A percentile compares a stretch with the other conserved stretches of the same genome.
These are phyloP conservation scores for Litsea cubeba DNA, from an alignment of 164 flowering plant species.

Conservation along the genomic window DNA sequence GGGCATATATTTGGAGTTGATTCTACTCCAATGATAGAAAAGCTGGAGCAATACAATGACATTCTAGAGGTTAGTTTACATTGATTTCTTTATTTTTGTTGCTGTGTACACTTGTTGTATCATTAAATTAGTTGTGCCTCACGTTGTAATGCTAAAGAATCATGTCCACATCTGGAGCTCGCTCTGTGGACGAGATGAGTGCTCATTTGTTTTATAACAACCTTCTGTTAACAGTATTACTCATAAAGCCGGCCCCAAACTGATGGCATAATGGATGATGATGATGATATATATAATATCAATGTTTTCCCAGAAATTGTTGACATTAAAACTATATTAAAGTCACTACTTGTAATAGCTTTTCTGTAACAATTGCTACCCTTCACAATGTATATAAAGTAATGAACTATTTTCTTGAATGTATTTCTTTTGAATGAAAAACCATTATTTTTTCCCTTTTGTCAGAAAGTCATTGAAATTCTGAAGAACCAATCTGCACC, in stretches of 20 bases:
- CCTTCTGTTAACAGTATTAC: not conserved
- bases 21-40: conserved; percentile 79
- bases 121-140: not conserved
- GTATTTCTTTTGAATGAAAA: too few species aligned
- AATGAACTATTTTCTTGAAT: not conserved
- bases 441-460: conserved; percentile 1
- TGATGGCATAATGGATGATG: too few species aligned
- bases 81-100: too few species aligned
- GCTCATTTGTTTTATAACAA: not conserved
- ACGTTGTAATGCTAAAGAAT: too few species aligned
- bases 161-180: not conserved
- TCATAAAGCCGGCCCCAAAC: too few species aligned
- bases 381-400: not conserved
- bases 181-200: too few species aligned
- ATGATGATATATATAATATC: too few species aligned
- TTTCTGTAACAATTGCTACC: not conserved
- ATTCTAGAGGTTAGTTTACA: conserved; percentile 51
- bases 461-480: conserved; percentile 67
- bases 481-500: conserved; percentile 70
- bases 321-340: not conserved
- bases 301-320: too few species aligned
- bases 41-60: conserved; percentile 81
- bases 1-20: conserved; percentile 98
- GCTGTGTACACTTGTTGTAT: not conserved
- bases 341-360: not conserved